Evolutionary conservation across 2,329 filamentous ascomycete genomes (phyloP).

Genomic region (Calonectria pseudoreteaudii): DNA sequence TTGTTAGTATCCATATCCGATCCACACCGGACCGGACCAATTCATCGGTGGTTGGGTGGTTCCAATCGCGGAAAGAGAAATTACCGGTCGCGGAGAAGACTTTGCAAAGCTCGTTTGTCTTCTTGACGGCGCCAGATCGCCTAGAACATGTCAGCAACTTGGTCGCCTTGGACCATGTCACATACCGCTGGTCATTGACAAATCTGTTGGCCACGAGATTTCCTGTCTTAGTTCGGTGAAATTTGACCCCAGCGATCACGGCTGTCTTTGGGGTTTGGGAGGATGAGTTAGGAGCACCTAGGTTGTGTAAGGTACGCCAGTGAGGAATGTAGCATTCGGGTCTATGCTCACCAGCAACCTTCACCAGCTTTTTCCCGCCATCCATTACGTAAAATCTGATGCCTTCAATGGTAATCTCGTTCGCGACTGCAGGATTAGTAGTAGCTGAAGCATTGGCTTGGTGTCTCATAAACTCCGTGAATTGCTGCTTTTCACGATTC

Average conservation of each 20-base stretch:
- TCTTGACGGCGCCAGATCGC: slow-evolving; percentile 68
- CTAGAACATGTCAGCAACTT: slow-evolving; percentile 57
- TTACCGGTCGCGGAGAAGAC: slow-evolving; percentile 77
- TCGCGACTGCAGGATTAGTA: slow-evolving; percentile 50
- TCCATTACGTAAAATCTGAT: slow-evolving; percentile 80
- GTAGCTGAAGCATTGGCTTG: slow-evolving; percentile 36
- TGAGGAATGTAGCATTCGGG: background rate
- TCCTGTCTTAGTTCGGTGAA: slow-evolving; percentile 87
- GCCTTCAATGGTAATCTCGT: slow-evolving; percentile 77
- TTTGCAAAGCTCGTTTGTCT: slow-evolving; percentile 80
- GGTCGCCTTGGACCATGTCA: slow-evolving; percentile 39
- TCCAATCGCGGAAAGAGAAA: slow-evolving; percentile 56
- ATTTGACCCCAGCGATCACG: slow-evolving; percentile 80
- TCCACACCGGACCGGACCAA: slow-evolving; percentile 52
- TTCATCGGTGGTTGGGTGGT: slow-evolving; percentile 32
- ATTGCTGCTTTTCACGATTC: slow-evolving; percentile 69
- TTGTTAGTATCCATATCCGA: slow-evolving; percentile 57
- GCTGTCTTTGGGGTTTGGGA: slow-evolving; percentile 80
- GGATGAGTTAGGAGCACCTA: slow-evolving; percentile 70
- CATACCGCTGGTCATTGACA: slow-evolving; percentile 81
- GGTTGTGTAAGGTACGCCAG: slow-evolving; percentile 43
- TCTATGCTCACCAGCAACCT: slow-evolving; percentile 70
- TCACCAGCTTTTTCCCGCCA: slow-evolving; percentile 85
- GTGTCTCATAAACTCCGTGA: slow-evolving; percentile 54
- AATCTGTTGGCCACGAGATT: slow-evolving; percentile 85